Evolutionary conservation across 2,329 filamentous ascomycete genomes (phyloP), one percentile per base, ranked within the genome.

Genomic region (Rhytidhysteron rufulum): DNA sequence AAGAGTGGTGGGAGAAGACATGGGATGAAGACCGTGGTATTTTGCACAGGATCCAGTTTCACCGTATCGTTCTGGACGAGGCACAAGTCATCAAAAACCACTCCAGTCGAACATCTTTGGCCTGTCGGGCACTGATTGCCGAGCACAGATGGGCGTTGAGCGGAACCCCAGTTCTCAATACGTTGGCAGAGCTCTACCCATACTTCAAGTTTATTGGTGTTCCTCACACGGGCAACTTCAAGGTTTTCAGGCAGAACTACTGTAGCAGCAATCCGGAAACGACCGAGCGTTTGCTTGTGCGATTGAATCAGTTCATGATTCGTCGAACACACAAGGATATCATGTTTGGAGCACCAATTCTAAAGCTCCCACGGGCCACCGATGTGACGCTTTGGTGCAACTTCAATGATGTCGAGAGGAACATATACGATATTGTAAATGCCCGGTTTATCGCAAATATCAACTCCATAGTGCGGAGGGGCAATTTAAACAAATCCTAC

Each of bases 21-120:
- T 71, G 53, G 5, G 50, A 58, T 2, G 44, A 53, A 0, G 34
- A 64, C 0, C 53, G 68, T 3, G 69, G 63, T 1, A 31, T 52
- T 2, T 42, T 66, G 1, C 63, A 66, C 34, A 41, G 50, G 8
- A 57, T 61, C 34, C 27, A 41, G 9, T 65, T 61, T 63, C 69
- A 75, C 30, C 62, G 80, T 2, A 44, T 82, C 3, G 68, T 82
- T 1, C 59, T 82, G 0, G 79, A 82, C 33, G 79, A 82, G 49
- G 77, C 72, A 0, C 78, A 81, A 36, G 50, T 49, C 0, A 78
- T 82, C 44, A 80, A 80, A 44, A 80, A 78, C 21, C 58, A 68
- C 5, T 41, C 41, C 0, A 49, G 55, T 1, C 55, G 60, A 4
- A 75, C 69, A 0, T 70, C 67, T 1, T 54, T 72, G 25, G 72